Conservation (phyloP, 352 stramenopile genomes). For the Nothophytophthora sp. region DNA sequence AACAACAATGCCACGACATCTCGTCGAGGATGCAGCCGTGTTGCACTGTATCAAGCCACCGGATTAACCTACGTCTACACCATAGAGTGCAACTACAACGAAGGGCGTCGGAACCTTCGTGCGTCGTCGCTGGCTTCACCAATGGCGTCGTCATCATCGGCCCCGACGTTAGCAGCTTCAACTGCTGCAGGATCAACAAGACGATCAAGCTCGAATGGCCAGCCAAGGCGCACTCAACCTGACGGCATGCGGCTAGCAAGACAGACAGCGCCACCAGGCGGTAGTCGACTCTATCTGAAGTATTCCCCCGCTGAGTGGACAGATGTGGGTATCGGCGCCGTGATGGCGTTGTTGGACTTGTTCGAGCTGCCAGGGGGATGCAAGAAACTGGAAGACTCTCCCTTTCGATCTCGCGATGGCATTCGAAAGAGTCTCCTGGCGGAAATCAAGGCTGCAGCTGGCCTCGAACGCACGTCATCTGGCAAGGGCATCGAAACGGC, state of each 20-base stretch:
- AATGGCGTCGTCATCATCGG: constrained; percentile 13
- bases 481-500: constrained; percentile 8
- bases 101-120: constrained; percentile 45
- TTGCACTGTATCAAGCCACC: constrained; percentile 74
- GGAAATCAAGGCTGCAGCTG: constrained; percentile 37
- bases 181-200: constrained; percentile 1
- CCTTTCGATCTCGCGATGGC: constrained; percentile 54
- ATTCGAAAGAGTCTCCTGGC: constrained; percentile 51
- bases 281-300: constrained; percentile 54
- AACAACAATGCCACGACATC: constrained; percentile 59
- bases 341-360: constrained; percentile 64
- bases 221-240: constrained; percentile 4
- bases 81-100: constrained; percentile 94
- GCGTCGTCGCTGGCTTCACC: constrained; percentile 22
- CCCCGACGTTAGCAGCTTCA: background rate
- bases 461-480: background rate
- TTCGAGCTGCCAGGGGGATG: constrained; percentile 44
- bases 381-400: constrained; percentile 33
- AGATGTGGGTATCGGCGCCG: constrained; percentile 64
- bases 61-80: constrained; percentile 85
- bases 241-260: constrained; percentile 12
- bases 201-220: constrained; percentile 9
- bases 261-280: constrained; percentile 15
- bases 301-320: constrained; percentile 68
- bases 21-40: constrained; percentile 72